Conservation (phyloP, 257 asterid species). For the Fraxinus excelsior region DNA sequence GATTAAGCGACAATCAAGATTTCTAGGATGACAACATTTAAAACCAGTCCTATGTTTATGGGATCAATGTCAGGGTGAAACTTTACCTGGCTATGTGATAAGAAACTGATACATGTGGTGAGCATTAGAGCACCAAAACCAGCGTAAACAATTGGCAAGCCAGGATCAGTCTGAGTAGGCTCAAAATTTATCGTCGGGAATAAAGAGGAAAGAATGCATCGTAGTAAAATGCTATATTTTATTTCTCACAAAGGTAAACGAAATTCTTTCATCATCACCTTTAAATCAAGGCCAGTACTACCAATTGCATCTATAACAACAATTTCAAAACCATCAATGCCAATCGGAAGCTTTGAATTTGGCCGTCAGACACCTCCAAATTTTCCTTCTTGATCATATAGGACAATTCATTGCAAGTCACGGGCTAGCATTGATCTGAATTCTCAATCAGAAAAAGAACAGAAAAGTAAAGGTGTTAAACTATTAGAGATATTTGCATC, state of each 20-base stretch:
- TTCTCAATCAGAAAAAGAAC: constrained; percentile 1
- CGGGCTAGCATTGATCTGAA: constrained; percentile 93
- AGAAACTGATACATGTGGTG: constrained; percentile 84
- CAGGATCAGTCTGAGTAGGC: constrained; percentile 73
- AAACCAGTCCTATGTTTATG: not conserved
- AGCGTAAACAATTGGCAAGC: constrained; percentile 78
- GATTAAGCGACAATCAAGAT: not conserved
- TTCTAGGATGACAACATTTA: not conserved
- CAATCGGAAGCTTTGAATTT: constrained; percentile 80
- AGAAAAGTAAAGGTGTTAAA: constrained; percentile 9
- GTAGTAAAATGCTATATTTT: not conserved
- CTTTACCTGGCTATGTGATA: constrained; percentile 85
- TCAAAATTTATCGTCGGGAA: constrained; percentile 11
- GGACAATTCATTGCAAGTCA: constrained; percentile 83
- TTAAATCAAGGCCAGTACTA: constrained; percentile 74
- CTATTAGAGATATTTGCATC: not conserved
- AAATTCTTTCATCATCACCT: constrained; percentile 46
- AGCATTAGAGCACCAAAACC: constrained; percentile 93
- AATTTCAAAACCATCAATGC: constrained; percentile 66
- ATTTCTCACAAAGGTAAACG: not conserved
- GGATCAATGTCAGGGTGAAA: not conserved
- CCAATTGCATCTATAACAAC: constrained; percentile 65
- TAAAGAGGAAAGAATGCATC: not conserved
- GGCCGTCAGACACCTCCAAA: constrained; percentile 81
- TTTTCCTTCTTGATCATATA: constrained; percentile 85